These are phyloP conservation scores for Royoungia palumana DNA, from an alignment of 768 basidiomycete genomes.

Conservation along the genomic window DNA sequence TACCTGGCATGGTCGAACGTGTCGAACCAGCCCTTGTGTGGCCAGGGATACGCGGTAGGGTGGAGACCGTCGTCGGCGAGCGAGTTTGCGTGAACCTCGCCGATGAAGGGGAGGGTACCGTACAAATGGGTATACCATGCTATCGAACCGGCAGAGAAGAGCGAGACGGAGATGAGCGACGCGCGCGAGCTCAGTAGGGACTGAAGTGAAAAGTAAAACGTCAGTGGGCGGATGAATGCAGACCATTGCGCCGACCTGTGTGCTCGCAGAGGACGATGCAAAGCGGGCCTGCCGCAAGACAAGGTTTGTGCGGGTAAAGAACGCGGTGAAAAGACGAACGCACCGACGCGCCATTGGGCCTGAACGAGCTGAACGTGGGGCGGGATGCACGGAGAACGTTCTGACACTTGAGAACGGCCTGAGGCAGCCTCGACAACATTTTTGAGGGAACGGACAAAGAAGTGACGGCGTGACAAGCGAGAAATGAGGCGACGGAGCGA, in stretches of 20 bases:
- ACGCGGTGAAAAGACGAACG: conserved; percentile 21
- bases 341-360: conserved; percentile 51
- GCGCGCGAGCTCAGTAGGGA: conserved; percentile 66
- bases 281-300: conserved; percentile 56
- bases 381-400: conserved; percentile 46
- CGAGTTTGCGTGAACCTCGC: conserved; percentile 89
- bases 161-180: conserved; percentile 70
- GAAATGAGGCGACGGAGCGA: conserved; percentile 42
- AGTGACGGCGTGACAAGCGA: conserved; percentile 41
- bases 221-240: not conserved
- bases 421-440: conserved; percentile 84
- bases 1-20: conserved; percentile 97
- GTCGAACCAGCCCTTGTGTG: conserved; percentile 83
- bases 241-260: conserved; percentile 53
- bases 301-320: conserved; percentile 5
- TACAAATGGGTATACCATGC: conserved; percentile 97
- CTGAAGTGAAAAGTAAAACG: conserved; percentile 34
- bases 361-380: conserved; percentile 38
- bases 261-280: conserved; percentile 57
- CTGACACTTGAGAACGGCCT: conserved; percentile 64
- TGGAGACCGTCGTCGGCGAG: conserved; percentile 95
- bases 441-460: conserved; percentile 48
- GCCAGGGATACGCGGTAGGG: conserved; percentile 83
- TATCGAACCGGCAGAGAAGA: conserved; percentile 81
- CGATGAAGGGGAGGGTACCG: conserved; percentile 84